Percentiles rank a stretch among this genome's conserved stretches.
phyloP scores from a whole-genome alignment of 2,329 filamentous ascomycete species.

The Thielaviopsis ethacetica region DNA sequence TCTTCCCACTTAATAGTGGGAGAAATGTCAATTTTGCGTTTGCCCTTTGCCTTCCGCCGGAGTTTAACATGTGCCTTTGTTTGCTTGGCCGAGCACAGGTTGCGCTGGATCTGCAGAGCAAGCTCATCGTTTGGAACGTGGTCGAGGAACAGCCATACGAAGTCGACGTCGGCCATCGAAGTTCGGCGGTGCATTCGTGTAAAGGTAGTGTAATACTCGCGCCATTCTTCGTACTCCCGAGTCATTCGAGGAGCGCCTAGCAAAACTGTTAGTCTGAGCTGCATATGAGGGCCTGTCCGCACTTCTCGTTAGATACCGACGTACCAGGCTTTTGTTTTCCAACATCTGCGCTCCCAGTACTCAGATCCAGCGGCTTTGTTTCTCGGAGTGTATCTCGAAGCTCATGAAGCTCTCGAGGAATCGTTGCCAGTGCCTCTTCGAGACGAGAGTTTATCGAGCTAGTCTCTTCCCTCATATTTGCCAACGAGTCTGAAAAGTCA shows the following conservation, averaged over 20 bases:
- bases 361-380: background rate
- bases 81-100: constrained; percentile 3
- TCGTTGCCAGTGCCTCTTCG: background rate
- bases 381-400: constrained; percentile 5
- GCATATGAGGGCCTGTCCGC: background rate
- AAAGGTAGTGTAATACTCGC: constrained; percentile 9
- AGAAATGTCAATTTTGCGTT: constrained; percentile 8
- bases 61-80: constrained; percentile 6
- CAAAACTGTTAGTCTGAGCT: background rate
- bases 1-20: constrained; percentile 8
- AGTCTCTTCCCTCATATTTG: constrained; percentile 3
- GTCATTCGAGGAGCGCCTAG: background rate
- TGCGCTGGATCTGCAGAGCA: constrained; percentile 9
- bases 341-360: background rate
- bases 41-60: constrained; percentile 5
- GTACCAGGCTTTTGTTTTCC: background rate
- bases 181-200: constrained; percentile 7
- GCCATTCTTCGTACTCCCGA: constrained; percentile 10
- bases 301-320: background rate
- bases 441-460: constrained; percentile 3
- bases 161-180: constrained; percentile 7
- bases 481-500: constrained; percentile 1
- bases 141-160: constrained; percentile 11
- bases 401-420: constrained; percentile 8
- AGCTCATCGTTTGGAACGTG: constrained; percentile 10